A percentile compares a stretch with the other conserved stretches of the same genome.
Evolutionary conservation across 1,284 basidiomycete species (phyloP).

Genomic region (Vanrija pseudolonga): DNA sequence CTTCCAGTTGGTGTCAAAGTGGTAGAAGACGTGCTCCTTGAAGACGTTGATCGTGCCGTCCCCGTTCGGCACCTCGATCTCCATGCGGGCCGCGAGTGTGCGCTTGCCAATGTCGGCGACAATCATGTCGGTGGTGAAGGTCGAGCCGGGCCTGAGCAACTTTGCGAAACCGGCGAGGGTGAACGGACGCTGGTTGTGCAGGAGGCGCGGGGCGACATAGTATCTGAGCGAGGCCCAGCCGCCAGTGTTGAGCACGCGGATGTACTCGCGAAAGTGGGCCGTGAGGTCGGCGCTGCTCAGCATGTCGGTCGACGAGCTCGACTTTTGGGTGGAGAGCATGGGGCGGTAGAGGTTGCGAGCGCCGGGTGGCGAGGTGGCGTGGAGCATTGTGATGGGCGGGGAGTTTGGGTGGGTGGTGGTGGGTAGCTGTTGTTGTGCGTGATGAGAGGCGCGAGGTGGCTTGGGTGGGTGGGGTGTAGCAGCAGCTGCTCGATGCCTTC

Average conservation of each 20-base stretch:
- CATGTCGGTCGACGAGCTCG: neutral
- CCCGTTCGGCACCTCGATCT: conserved; percentile 4
- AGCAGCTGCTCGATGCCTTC: too few species aligned
- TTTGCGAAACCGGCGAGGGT: neutral
- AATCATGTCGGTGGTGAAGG: conserved; percentile 2
- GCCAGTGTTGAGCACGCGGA: conserved; percentile 12
- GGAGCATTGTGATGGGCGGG: too few species aligned
- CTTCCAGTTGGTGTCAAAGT: conserved; percentile 11
- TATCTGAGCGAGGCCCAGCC: neutral
- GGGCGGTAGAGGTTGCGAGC: too few species aligned
- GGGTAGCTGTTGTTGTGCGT: too few species aligned
- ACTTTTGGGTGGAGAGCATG: too few species aligned
- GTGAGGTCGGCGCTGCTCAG: conserved; percentile 6
- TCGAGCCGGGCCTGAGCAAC: neutral
- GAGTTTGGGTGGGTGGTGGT: too few species aligned
- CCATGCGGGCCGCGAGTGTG: conserved; percentile 9
- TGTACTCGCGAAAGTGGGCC: conserved; percentile 9
- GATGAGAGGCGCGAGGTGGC: too few species aligned
- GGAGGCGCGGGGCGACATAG: conserved; percentile 1
- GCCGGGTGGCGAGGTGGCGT: too few species aligned
- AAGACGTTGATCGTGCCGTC: conserved; percentile 1
- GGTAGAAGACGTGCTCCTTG: conserved; percentile 15
- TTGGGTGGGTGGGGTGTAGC: too few species aligned
- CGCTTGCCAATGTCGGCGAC: conserved; percentile 9
- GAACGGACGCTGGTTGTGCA: conserved; percentile 1